Evolutionary conservation across 2,329 filamentous ascomycete species (phyloP).

Genomic region (Colletotrichum sansevieriae): DNA sequence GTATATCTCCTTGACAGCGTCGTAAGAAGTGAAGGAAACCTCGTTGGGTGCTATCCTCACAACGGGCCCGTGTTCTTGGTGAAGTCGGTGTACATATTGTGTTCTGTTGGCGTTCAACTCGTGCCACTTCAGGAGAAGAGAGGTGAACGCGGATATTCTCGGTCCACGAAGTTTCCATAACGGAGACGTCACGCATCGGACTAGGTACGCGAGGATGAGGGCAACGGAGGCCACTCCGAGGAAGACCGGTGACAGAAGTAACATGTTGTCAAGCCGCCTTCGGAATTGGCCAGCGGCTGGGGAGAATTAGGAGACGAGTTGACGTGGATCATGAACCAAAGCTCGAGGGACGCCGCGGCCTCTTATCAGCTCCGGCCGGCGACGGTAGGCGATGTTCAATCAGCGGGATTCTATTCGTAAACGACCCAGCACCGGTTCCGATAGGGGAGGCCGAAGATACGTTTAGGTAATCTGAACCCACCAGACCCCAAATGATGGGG

Average conservation of each 20-base stretch:
- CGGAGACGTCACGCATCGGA: slow-evolving; percentile 51
- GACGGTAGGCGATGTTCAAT: slow-evolving; percentile 29
- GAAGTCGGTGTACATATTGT: slow-evolving; percentile 67
- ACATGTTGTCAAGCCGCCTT: slow-evolving; percentile 35
- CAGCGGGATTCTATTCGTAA: slow-evolving; percentile 32
- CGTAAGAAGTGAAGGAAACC: slow-evolving; percentile 68
- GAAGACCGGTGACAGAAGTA: slow-evolving; percentile 42
- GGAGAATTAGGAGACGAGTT: background rate
- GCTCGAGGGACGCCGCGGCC: slow-evolving; percentile 16
- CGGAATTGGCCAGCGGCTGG: background rate
- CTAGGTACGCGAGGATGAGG: slow-evolving; percentile 34
- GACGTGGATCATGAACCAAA: background rate
- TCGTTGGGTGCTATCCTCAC: slow-evolving; percentile 71
- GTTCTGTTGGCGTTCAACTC: slow-evolving; percentile 68
- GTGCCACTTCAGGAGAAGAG: slow-evolving; percentile 65
- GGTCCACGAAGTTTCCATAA: slow-evolving; percentile 64
- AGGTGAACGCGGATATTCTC: slow-evolving; percentile 61
- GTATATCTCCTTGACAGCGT: slow-evolving; percentile 74
- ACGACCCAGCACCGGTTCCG: slow-evolving; percentile 28
- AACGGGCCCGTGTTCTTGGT: slow-evolving; percentile 67
- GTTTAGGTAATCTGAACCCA: slow-evolving; percentile 22
- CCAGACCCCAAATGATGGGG: slow-evolving; percentile 13
- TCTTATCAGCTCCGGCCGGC: slow-evolving; percentile 37
- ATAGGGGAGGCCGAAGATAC: slow-evolving; percentile 8
- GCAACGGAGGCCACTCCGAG: slow-evolving; percentile 32